Evolutionary conservation across 1,284 basidiomycete genomes (phyloP).

Genomic region (Vanrija humicola): DNA sequence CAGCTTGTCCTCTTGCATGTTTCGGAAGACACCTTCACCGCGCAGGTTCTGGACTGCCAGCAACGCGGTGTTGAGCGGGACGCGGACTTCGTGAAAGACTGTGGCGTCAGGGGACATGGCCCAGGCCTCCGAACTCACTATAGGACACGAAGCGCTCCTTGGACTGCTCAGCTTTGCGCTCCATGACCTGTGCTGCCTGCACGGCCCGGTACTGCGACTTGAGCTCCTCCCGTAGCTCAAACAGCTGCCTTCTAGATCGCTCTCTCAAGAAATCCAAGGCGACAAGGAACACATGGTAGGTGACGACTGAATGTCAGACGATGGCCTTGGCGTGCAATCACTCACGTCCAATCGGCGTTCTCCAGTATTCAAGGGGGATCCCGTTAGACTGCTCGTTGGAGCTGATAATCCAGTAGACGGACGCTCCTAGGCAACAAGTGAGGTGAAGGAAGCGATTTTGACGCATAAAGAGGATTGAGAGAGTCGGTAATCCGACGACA

Average conservation of each 20-base stretch:
- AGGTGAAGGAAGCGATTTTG: slow-evolving; percentile 63
- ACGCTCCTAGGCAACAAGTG: slow-evolving; percentile 21
- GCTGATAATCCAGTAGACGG: too few species aligned
- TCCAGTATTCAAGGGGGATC: too few species aligned
- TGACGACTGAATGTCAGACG: slow-evolving; percentile 21
- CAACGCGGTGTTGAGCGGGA: slow-evolving; percentile 83
- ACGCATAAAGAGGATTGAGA: slow-evolving; percentile 71
- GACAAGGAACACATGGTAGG: slow-evolving; percentile 46
- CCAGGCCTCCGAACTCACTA: slow-evolving; percentile 53
- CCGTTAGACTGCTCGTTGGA: too few species aligned
- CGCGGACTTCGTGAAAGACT: slow-evolving; percentile 64
- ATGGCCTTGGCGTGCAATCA: too few species aligned
- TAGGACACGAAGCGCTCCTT: slow-evolving; percentile 75
- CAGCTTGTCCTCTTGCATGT: slow-evolving; percentile 25
- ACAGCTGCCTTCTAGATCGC: slow-evolving; percentile 60
- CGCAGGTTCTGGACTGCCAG: slow-evolving; percentile 87
- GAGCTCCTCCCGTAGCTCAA: slow-evolving; percentile 63
- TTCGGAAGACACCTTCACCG: too few species aligned
- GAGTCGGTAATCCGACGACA: slow-evolving; percentile 59
- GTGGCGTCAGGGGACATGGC: not conserved
- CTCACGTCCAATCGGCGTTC: too few species aligned
- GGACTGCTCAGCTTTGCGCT: slow-evolving; percentile 71
- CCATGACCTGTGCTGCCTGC: slow-evolving; percentile 78
- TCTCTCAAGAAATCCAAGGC: slow-evolving; percentile 45
- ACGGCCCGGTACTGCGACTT: slow-evolving; percentile 68